Conservation (phyloP, 176 grass and related monocot species). For the Olyra latifolia region DNA sequence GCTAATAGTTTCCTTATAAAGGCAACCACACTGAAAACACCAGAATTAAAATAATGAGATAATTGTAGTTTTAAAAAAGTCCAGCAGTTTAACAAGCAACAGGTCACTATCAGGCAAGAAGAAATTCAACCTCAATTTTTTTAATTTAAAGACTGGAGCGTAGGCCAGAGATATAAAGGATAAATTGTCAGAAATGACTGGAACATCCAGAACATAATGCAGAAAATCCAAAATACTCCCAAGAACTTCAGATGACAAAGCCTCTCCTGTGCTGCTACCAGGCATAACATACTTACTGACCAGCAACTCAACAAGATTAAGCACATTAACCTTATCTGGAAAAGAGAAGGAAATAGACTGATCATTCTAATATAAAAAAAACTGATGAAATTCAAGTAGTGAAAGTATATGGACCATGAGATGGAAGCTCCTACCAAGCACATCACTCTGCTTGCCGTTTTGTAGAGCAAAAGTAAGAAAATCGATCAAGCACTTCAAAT, state of each 20-base stretch:
- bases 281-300: slow-evolving; percentile 52
- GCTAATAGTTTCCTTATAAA: slow-evolving; percentile 66
- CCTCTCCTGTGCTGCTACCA: slow-evolving; percentile 35
- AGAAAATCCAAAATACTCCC: slow-evolving; percentile 70
- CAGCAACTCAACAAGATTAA: slow-evolving; percentile 62
- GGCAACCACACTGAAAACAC: slow-evolving; percentile 39
- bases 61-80: slow-evolving; percentile 10
- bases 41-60: not conserved
- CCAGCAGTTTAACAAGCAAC: not conserved
- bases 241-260: slow-evolving; percentile 46
- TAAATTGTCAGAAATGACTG: slow-evolving; percentile 55
- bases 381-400: slow-evolving; percentile 17
- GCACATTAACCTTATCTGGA: slow-evolving; percentile 58
- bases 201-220: slow-evolving; percentile 78
- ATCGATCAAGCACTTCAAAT: slow-evolving; percentile 64
- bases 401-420: slow-evolving; percentile 13
- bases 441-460: slow-evolving; percentile 47
- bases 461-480: slow-evolving; percentile 70
- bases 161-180: slow-evolving; percentile 52
- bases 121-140: slow-evolving; percentile 53
- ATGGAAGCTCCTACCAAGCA: slow-evolving; percentile 50
- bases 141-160: slow-evolving; percentile 64
- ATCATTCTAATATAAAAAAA: slow-evolving; percentile 33
- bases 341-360: slow-evolving; percentile 3
- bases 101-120: not conserved